Evolutionary conservation across 345 rosid genomes (phyloP), one percentile per base, ranked within the genome.

Genomic region (Punica granatum): DNA sequence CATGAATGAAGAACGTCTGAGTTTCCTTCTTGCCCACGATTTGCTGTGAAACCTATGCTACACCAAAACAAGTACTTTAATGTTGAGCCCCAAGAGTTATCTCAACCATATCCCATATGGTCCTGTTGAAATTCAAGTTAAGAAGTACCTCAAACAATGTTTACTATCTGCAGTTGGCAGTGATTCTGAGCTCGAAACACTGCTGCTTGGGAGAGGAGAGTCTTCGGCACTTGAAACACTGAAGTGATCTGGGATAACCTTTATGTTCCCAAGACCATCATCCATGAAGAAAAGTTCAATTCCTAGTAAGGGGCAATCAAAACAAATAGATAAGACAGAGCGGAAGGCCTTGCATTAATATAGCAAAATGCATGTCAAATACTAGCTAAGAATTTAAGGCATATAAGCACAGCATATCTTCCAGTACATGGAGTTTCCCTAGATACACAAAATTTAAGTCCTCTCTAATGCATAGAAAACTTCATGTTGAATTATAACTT

Each of bases 241-340:
- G 73, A 94, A 91, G 79, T 91, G 88, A 79, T 88, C 89, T 13
- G 77, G 79, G 67, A 89, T 75, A 72, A 89, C 79, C 56, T 79
- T 89, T 77, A 89, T 64, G 75, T 81, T 91, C 73, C 79, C 82
- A 73, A 75, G 78, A 77, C 75, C 65, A 82, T 82, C 96, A 77
- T 75, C 98, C 97, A 93, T 93, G 78, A 82, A 89, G 79, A 76
- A 64, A 44, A 35, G 48, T 8, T n/a, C 41, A 30, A 15, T n/a
- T 37, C 48, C 67, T 63, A 36, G n/a, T 30, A 30, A 7, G 36
- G 15, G 13, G 63, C 63, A 60, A 60, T n/a, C 30, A 26, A 37
- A 34, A 63, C 15, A 23, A 4, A 39, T 9, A 12, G 37, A n/a
- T 63, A 60, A 28, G n/a, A 43, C 9, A 33, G 34, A 19, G 46